These are phyloP conservation scores for Adansonia rubrostipa DNA, from an alignment of 441 rosid species.

Conservation along the genomic window DNA sequence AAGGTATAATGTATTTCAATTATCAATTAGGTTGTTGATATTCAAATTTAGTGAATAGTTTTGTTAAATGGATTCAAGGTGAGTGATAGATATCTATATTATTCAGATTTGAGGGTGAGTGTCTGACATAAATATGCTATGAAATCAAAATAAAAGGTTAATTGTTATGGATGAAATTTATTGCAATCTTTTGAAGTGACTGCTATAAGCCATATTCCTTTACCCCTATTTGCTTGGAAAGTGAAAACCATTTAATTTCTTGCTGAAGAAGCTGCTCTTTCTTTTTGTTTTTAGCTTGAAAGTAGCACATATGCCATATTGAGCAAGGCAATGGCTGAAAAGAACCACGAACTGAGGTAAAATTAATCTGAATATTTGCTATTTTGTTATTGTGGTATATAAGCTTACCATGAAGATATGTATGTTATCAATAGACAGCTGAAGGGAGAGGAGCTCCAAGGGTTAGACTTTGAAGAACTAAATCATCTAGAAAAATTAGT, in stretches of 20 bases:
- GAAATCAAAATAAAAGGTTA: too few relatives aligned
- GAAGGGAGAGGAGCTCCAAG: slow-evolving; percentile 48
- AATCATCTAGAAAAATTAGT: slow-evolving; percentile 32
- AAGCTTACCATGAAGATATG: neutral
- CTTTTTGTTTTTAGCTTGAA: slow-evolving; percentile 35
- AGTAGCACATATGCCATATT: slow-evolving; percentile 19
- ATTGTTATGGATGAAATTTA: too few relatives aligned
- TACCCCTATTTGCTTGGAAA: neutral
- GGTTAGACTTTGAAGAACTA: slow-evolving; percentile 34
- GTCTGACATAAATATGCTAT: too few relatives aligned
- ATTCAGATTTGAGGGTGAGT: too few relatives aligned
- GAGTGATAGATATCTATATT: too few relatives aligned
- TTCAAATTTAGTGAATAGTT: too few relatives aligned
- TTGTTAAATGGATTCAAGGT: too few relatives aligned
- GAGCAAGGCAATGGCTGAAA: slow-evolving; percentile 42
- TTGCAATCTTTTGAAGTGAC: too few relatives aligned
- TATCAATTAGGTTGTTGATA: too few relatives aligned
- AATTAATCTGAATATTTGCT: neutral
- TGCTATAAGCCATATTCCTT: neutral
- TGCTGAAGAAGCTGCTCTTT: slow-evolving; percentile 2
- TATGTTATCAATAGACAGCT: slow-evolving; percentile 32
- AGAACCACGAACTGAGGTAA: slow-evolving; percentile 45
- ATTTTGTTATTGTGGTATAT: neutral
- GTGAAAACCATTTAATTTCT: neutral
- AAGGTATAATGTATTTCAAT: too few relatives aligned